Base-by-base conservation (phyloP, 2,329 filamentous ascomycete species). In the Tetracladium maxilliforme region DNA sequence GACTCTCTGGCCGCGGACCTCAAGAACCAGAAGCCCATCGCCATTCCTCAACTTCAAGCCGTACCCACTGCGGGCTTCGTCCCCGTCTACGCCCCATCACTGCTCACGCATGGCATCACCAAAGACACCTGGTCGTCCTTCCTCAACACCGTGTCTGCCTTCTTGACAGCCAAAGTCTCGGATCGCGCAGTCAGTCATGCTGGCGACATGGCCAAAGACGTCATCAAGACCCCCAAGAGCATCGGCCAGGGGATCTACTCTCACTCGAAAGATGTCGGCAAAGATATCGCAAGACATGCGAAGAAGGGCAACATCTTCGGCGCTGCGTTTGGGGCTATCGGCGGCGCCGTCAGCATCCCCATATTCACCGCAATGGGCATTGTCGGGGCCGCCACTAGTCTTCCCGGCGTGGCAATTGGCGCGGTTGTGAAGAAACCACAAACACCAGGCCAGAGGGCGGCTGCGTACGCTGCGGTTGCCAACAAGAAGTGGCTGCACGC, bases 111-210 rank as follows among this genome's bases (percentile, higher is more conserved):
- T n/a, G n/a, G n/a, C n/a, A n/a, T n/a, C n/a, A n/a, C n/a, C n/a
- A n/a, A n/a, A n/a, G n/a, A n/a, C n/a, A n/a, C n/a, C 1, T 49
- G 42, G 37, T 17, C 22, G 3, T 33, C 35, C 6, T 49, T 49
- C 33, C 31, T 48, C 3, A 19, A 30, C 11, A 58, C 57, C 6
- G 37, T 58, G 3, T 61, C 58, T 0, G 57, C 52, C 2, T 61
- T 62, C 29, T 45, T 62, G 6, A 46, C 49, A 0, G 56, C 57
- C 24, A 56, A 48, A 12, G 52, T 61, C 1, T 51, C 53, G 0
- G 50, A 56, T 24, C 48, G 53, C 4, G 56, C 57, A 6, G 29
- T 59, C 11, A 45, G 44, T 16, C 56, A 59, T 30, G 56, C 54
- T 2, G 48, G 43, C 16, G 56, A 59, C 23, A 36, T 56, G 10